Percentiles rank a stretch among this genome's conserved stretches.
Evolutionary conservation across 306 rosid genomes (phyloP).

Genomic region (Cicer yamashitae): DNA sequence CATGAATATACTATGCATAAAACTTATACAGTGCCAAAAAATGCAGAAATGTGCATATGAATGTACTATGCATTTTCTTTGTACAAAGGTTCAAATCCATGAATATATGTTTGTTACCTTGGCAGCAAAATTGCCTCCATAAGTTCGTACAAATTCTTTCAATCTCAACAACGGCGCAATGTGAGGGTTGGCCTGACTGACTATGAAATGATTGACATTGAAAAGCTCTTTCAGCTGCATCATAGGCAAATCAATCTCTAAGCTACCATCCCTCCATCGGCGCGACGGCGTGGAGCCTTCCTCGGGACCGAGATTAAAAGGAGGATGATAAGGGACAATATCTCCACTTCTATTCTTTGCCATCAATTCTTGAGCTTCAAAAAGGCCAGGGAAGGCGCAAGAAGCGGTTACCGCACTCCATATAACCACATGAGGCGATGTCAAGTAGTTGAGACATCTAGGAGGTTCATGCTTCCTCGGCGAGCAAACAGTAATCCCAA

Average conservation of each 20-base stretch:
- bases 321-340: conserved; percentile 94
- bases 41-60: neutral
- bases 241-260: conserved; percentile 99
- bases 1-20: neutral
- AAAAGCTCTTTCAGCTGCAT: conserved; percentile 92
- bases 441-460: conserved; percentile 96
- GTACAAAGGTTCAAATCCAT: conserved; percentile 31
- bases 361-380: conserved; percentile 99
- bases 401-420: conserved; percentile 99
- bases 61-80: neutral
- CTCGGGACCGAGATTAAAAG: conserved; percentile 89
- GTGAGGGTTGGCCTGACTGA: conserved; percentile 97
- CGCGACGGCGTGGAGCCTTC: conserved; percentile 76
- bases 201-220: conserved; percentile 95
- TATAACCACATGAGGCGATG: conserved; percentile 96
- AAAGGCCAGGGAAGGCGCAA: conserved; percentile 98
- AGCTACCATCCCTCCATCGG: conserved; percentile 97
- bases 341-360: conserved; percentile 97
- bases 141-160: conserved; percentile 79
- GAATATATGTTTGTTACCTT: conserved; percentile 63
- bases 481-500: conserved; percentile 96
- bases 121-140: conserved; percentile 94
- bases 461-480: conserved; percentile 99
- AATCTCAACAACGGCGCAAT: conserved; percentile 88
- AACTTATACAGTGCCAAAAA: too few relatives aligned